Evolutionary conservation across 2,329 filamentous ascomycete genomes (phyloP), one percentile per base, ranked within the genome.

Genomic region (Penicillium sp.): DNA sequence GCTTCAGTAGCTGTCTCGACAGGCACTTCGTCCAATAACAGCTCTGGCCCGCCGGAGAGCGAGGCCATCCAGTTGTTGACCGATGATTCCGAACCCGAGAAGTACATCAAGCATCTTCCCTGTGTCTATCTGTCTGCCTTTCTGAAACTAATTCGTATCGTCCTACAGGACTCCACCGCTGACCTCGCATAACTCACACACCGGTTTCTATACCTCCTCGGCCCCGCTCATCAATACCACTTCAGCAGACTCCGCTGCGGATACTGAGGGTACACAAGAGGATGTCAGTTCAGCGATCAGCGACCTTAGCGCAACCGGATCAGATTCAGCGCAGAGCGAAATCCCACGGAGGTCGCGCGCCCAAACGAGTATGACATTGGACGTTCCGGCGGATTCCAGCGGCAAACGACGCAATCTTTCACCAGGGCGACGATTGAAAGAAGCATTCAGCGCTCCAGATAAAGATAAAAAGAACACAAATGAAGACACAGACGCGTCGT

Each of bases 361-460:
- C 60, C 60, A 69, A 52, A 59, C 65, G 15, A 63, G 57, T 22
- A 66, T 67, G 52, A 64, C 67, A 40, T 61, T 74, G 46, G 68
- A 67, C 45, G 62, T 72, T 15, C 69, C 74, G 23, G 64, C 67
- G 37, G 69, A 76, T 49, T 64, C 69, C 40, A 62, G 45, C 56
- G 69, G 74, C 44, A 75, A 77, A 58, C 82, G 82, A 62, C 83
- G 88, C 56, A 85, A 85, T 23, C 80, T 83, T 20, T 92, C 90
- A 9, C 88, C 89, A 11, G 85, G 83, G 49, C 84, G 85, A 67
- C 89, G 86, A 67, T 78, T 93, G 58, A 88, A 84, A 70, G 86
- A 87, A 67, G 88, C 87, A 12, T 90, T 94, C 66, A 83, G 77
- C 55, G 73, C 71, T 8, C 41, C 57, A 7, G 57, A 62, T 26